Percentiles rank a stretch among this genome's conserved stretches.
phyloP scores from a whole-genome alignment of 306 rosid species.

The Gastrolobium villosum region DNA sequence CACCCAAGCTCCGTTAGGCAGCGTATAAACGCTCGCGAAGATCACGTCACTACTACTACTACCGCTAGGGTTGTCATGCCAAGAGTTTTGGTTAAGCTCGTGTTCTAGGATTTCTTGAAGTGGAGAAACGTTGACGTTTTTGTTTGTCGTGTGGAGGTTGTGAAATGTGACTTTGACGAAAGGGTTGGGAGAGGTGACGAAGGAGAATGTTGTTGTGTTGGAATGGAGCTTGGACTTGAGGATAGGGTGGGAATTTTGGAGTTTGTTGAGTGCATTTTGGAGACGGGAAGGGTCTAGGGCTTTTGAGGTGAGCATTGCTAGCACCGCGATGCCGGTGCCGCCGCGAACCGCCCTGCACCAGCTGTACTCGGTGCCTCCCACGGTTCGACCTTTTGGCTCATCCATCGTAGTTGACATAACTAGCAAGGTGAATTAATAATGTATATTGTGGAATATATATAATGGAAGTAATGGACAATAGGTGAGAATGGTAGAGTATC shows the following conservation, averaged over 20 bases:
- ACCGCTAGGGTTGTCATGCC: conserved; percentile 34
- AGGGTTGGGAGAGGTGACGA: conserved; percentile 29
- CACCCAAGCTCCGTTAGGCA: conserved; percentile 42
- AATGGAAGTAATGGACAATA: too few species aligned
- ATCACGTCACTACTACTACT: conserved; percentile 15
- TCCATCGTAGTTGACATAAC: too few species aligned
- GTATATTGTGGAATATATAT: too few species aligned
- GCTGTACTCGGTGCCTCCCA: conserved; percentile 58
- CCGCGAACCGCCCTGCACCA: conserved; percentile 67
- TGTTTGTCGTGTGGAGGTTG: background rate
- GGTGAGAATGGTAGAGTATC: too few species aligned
- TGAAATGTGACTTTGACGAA: conserved; percentile 4
- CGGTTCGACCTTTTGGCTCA: conserved; percentile 44
- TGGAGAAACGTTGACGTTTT: conserved; percentile 46
- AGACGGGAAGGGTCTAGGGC: conserved; percentile 36
- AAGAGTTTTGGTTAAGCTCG: conserved; percentile 58
- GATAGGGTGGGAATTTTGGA: conserved; percentile 69
- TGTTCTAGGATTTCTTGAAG: conserved; percentile 62
- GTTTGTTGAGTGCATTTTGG: conserved; percentile 54
- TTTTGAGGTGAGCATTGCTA: conserved; percentile 53
- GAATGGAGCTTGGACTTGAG: conserved; percentile 41
- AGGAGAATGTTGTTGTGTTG: conserved; percentile 17
- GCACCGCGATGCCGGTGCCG: conserved; percentile 67
- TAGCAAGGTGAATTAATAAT: too few species aligned
- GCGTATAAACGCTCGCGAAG: conserved; percentile 48